Evolutionary conservation across 1,139 yeast species (phyloP), one percentile per base, ranked within the genome.

Genomic region (Diutina siamensis): DNA sequence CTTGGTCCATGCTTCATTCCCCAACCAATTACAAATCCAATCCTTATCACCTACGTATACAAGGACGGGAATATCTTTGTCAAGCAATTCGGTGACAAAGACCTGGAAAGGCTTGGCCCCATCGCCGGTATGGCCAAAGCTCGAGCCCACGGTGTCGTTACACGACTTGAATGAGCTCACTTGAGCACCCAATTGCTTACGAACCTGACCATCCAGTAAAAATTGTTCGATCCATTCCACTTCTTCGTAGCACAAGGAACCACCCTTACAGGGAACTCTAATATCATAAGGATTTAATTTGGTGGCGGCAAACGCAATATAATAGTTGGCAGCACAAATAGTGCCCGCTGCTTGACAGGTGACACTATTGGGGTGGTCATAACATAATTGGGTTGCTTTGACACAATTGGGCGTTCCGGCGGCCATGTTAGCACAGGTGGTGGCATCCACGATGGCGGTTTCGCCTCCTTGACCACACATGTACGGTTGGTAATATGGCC

Each of bases 381-480:
- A 88, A 69, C 98, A 92, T n/a, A 83, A 68, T 56, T 85, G 76
- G 55, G 86, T 85, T 63, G 92, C 74, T 10, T 80, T 68, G 55
- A 80, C 68, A 71, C 98, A 92, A 63, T 95, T 79, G 52, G 89
- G 94, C 58, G 83, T 71, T 38, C 82, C 67, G 48, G 72, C 76
- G 48, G 73, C 67, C 95, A 89, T 86, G 45, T 72, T 68, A 47
- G 79, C 74, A 69, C 98, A 92, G 61, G 83, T 81, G 51, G 82
- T 89, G 45, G 83, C 85, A 35, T 75, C 70, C 55, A 92, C 68
- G 8, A 88, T 94, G 8, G 95, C 72, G 38, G 84, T 82, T 54
- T 80, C 83, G 44, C 96, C 97, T 58, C 95, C 95, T 57, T 78
- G 71, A 53, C 97, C 96, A 66, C 98, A 92, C 13, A 97, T 97